These are phyloP conservation scores for Rhododendron griersonianum DNA, from an alignment of 148 eudicot species.

Conservation along the genomic window DNA sequence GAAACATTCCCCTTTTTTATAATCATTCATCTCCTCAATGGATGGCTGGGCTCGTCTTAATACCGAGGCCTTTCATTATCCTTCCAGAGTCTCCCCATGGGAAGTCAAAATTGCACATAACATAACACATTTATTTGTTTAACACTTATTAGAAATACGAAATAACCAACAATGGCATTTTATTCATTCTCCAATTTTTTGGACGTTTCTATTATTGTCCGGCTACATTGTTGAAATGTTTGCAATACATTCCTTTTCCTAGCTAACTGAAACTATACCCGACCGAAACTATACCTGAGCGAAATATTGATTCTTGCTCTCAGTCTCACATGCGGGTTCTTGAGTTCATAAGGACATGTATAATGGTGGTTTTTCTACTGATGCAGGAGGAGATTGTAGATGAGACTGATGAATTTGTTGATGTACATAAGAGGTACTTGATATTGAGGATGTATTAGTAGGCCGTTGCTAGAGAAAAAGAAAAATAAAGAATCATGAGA, in stretches of 20 bases:
- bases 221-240: background rate
- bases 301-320: background rate
- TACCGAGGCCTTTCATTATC: background rate
- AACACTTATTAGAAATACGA: background rate
- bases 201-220: background rate
- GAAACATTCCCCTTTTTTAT: background rate
- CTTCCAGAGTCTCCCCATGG: background rate
- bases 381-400: conserved; percentile 97
- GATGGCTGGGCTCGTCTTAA: background rate
- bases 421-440: conserved; percentile 81
- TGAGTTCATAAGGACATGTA: background rate
- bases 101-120: background rate
- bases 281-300: background rate
- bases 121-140: background rate
- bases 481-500: background rate
- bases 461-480: background rate
- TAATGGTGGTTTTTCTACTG: conserved; percentile 13
- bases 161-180: background rate
- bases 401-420: conserved; percentile 96
- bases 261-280: background rate
- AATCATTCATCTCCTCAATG: background rate
- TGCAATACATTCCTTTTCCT: background rate
- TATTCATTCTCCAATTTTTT: background rate
- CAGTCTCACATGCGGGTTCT: background rate
- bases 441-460: background rate